Evolutionary conservation across 2,329 filamentous ascomycete species (phyloP).

Genomic region (Colletotrichum acutatum): DNA sequence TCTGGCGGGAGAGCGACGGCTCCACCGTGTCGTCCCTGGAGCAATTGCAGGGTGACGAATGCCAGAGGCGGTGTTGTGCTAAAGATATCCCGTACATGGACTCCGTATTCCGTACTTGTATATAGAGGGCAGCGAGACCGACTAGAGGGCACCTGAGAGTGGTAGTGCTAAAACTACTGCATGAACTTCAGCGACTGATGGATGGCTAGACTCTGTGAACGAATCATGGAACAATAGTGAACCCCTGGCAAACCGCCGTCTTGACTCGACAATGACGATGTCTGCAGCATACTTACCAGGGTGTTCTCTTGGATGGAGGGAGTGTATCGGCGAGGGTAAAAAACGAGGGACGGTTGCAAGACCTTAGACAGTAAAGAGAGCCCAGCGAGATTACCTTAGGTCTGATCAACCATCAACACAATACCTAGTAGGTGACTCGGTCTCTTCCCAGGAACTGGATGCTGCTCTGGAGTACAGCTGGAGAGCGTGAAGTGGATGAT

Average conservation of each 20-base stretch:
- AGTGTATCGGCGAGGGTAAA: too few relatives aligned
- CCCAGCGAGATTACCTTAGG: too few relatives aligned
- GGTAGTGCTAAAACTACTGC: not conserved
- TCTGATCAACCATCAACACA: too few relatives aligned
- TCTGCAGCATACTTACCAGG: not conserved
- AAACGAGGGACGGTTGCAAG: too few relatives aligned
- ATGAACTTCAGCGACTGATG: not conserved
- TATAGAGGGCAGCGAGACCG: not conserved
- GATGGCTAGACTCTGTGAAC: not conserved
- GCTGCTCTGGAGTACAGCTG: too few relatives aligned
- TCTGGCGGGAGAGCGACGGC: conserved; percentile 12
- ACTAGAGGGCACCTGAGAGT: not conserved
- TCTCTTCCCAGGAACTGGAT: too few relatives aligned
- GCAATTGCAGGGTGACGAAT: not conserved
- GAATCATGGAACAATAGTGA: not conserved
- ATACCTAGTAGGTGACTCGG: too few relatives aligned
- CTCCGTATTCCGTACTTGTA: not conserved
- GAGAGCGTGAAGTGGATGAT: too few relatives aligned
- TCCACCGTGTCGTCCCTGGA: conserved; percentile 15
- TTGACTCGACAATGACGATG: not conserved
- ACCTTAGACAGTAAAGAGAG: too few relatives aligned
- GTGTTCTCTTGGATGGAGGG: conserved; percentile 7
- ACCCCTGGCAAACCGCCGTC: not conserved
- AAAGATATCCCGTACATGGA: not conserved
- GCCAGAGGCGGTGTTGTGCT: not conserved